Evolutionary conservation across 108 stramenopile genomes (phyloP), one percentile per base, ranked within the genome.

Genomic region (Cyclostephanos invisitatus): DNA sequence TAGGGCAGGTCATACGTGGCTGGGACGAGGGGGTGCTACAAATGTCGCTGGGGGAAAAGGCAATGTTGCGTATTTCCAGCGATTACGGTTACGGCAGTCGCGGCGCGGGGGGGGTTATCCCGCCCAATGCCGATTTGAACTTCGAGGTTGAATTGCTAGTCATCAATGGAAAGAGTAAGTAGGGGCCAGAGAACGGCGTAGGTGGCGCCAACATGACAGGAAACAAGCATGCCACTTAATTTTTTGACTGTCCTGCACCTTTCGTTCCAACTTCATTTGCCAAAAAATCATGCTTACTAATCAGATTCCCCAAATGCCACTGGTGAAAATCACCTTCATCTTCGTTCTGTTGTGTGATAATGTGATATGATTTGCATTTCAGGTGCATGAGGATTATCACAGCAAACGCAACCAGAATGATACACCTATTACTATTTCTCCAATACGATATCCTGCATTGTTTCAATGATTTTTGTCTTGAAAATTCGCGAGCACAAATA

Each of bases 51-150:
- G 92, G 92, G 11, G 96, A 95, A 76, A 90, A 90, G 67, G 86
- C 92, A 0, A 78, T 77, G 63, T 73, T 97, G 11, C 47, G 70
- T 10, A 95, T 97, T 46, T 81, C 95, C 1, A 72, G 82, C 50
- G 90, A 91, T 68, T 91, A 87, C 68, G 97, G 89, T 22, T 97
- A 97, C 71, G 97, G 97, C 32, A 51, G 68, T 10, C 67, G 85
- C 5, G 94, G 94, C 42, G 92, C 92, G 0, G 89, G 90, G 7
- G 91, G 91, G 12, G 88, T 96, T 8, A 96, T 97, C 60, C 97
- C 97, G 28, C 89, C 89, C 65, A 87, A 93, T 73, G 92, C 92
- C 17, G 88, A 90, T 78, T 72, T 93, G 28, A 84, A 85, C 10
- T 93, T 93, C 70, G 85, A 87, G 59, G 89, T 89, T 14, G 88